phyloP scores from a whole-genome alignment of 805 yeast species.

The Komagataella phaffii region DNA sequence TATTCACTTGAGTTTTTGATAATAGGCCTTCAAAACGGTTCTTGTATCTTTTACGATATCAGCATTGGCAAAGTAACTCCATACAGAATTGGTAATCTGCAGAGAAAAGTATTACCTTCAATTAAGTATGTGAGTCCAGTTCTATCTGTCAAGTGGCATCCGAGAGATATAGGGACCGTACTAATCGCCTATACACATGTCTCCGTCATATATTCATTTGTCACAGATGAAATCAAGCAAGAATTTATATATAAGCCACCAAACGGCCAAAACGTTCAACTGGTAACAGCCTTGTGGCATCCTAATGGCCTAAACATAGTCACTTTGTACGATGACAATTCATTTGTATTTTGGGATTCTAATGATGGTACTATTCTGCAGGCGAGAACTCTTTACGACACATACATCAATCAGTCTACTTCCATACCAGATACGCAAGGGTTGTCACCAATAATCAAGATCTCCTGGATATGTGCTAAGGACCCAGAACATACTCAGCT shows the following conservation, averaged over 20 bases:
- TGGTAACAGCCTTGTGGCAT: slow-evolving; percentile 58
- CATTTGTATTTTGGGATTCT: slow-evolving; percentile 89
- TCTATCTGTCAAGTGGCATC: slow-evolving; percentile 61
- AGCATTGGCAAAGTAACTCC: slow-evolving; percentile 64
- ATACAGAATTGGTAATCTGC: slow-evolving; percentile 57
- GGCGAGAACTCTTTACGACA: slow-evolving; percentile 61
- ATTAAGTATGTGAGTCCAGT: slow-evolving; percentile 38
- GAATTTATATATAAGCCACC: slow-evolving; percentile 35
- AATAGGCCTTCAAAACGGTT: slow-evolving; percentile 70
- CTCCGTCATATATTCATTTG: slow-evolving; percentile 58
- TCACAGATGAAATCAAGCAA: slow-evolving; percentile 42
- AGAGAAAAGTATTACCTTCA: slow-evolving; percentile 44
- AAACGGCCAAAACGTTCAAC: slow-evolving; percentile 15
- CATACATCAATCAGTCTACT: slow-evolving; percentile 42
- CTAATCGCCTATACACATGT: slow-evolving; percentile 60
- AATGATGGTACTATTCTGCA: slow-evolving; percentile 58
- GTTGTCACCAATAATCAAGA: slow-evolving; percentile 27
- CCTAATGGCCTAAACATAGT: slow-evolving; percentile 85
- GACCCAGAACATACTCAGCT: slow-evolving; percentile 75
- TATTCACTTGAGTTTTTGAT: slow-evolving; percentile 83
- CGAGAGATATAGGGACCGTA: slow-evolving; percentile 74
- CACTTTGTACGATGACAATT: slow-evolving; percentile 71
- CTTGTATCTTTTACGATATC: slow-evolving; percentile 60
- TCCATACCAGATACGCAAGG: slow-evolving; percentile 8
- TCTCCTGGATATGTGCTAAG: slow-evolving; percentile 66